Base-by-base conservation (phyloP, 768 basidiomycete genomes). In the Pulveroboletus sp. region DNA sequence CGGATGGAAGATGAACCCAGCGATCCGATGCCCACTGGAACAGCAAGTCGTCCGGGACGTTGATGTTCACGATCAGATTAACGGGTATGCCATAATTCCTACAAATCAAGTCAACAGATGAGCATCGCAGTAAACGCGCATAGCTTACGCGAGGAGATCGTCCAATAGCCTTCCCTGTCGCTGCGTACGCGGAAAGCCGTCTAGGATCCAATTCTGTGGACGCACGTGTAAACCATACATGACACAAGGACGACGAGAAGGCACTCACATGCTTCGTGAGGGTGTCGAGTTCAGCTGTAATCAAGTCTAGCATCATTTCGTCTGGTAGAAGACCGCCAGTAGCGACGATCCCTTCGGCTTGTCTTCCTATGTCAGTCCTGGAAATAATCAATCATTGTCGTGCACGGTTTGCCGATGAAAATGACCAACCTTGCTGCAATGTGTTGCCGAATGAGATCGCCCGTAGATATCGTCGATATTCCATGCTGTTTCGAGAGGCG, bases 161-260 rank as follows among this genome's bases (percentile, higher is more conserved):
- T 94, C 86, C 21, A 94, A 73, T 31, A 91, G 71, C 61, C 82
- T 72, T 8, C 83, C 90, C 65, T 94, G 93, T 13, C 78, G 80
- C 8, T 90, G 73, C 6, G 91, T 94, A 39, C 93, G 82, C 46
- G 93, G 93, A 62, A 94, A 94, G 28, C 93, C 93, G 53, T 94
- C 93, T 43, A 93, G 68, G 53, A 93, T 84, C 92, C 92, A 93
- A 62, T 86, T 84, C 87, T 92, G 40, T 37, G 30, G 13, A 49
- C 27, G 35, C 37, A 53, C 56, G 50, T 39, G 46, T 43, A 53
- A 53, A 43, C 37, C n/a, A 37, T n/a, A 10, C 21, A 24, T 18
- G 36, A 41, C n/a, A 37, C 30, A 6, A 44, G 36, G 30, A 18
- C 8, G 27, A 45, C 14, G 10, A 54, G 69, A 30, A 43, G 44